Percentiles rank a stretch among this genome's conserved stretches.
Evolutionary conservation across 2,329 filamentous ascomycete species (phyloP).

Genomic region (Fusarium pseudonygamai): DNA sequence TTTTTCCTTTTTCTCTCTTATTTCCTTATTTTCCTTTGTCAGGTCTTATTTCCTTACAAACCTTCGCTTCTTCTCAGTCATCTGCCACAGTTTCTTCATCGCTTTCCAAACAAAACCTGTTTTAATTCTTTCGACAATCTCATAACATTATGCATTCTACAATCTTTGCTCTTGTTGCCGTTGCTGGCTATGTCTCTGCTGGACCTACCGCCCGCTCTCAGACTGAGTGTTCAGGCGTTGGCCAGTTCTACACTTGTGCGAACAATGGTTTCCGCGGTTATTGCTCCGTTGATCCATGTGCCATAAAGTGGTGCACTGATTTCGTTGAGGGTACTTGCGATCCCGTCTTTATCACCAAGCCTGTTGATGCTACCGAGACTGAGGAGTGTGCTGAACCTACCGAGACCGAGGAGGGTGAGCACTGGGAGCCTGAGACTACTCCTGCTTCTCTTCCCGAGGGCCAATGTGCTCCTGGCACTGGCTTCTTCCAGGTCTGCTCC

Average conservation of each 20-base stretch:
- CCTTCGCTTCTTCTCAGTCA: constrained; percentile 29
- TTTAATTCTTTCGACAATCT: not conserved
- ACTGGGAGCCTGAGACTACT: not conserved
- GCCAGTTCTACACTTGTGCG: constrained; percentile 20
- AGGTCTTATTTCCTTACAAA: constrained; percentile 32
- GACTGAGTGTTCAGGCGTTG: constrained; percentile 21
- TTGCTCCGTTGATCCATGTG: constrained; percentile 22
- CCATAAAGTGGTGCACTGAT: constrained; percentile 22
- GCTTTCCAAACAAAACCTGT: constrained; percentile 3
- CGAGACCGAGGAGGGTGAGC: not conserved
- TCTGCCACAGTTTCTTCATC: constrained; percentile 5
- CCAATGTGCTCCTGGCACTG: constrained; percentile 3
- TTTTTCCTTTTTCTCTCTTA: not conserved
- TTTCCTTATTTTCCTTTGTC: constrained; percentile 35
- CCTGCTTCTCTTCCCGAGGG: not conserved
- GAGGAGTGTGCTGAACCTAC: not conserved
- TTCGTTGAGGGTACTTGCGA: constrained; percentile 20
- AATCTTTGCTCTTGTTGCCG: constrained; percentile 23
- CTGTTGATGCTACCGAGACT: not conserved
- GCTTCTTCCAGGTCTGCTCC: constrained; percentile 12
- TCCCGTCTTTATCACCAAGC: constrained; percentile 9
- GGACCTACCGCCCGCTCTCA: constrained; percentile 5
- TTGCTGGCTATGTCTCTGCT: constrained; percentile 16
- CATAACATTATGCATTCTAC: constrained; percentile 31
- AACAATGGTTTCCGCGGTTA: constrained; percentile 27